Evolutionary conservation across 139 green algal species (phyloP).

Genomic region (Medakamo hakoo): DNA sequence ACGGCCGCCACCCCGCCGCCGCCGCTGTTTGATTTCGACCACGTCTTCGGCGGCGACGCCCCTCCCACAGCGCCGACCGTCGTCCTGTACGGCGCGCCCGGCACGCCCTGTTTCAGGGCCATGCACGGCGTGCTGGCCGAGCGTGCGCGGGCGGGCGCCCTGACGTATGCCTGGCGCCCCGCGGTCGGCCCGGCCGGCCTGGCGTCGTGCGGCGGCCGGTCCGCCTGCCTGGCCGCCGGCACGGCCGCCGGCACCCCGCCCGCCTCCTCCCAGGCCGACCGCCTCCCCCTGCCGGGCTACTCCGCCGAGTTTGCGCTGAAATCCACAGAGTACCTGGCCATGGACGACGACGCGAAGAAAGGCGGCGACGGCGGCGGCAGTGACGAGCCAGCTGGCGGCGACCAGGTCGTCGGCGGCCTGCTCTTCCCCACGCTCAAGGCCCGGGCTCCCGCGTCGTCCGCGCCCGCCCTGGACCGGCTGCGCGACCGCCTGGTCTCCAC

Average conservation of each 20-base stretch:
- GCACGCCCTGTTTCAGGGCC: slow-evolving; percentile 30
- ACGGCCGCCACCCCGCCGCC: neutral
- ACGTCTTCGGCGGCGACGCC: slow-evolving; percentile 18
- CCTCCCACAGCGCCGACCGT: neutral
- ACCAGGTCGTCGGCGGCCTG: slow-evolving; percentile 46
- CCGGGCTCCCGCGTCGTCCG: slow-evolving; percentile 38
- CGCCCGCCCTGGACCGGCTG: slow-evolving; percentile 40
- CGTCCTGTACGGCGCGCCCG: slow-evolving; percentile 44
- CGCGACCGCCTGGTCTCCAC: slow-evolving; percentile 44
- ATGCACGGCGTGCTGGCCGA: slow-evolving; percentile 34
- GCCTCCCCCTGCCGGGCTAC: slow-evolving; percentile 53
- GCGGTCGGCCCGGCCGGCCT: slow-evolving; percentile 23
- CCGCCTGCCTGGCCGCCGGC: slow-evolving; percentile 16
- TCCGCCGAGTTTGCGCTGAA: slow-evolving; percentile 91
- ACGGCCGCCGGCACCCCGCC: too few relatives aligned
- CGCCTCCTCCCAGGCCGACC: too few relatives aligned
- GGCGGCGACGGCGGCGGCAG: neutral
- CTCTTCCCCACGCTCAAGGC: slow-evolving; percentile 42
- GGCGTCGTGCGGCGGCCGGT: slow-evolving; percentile 5
- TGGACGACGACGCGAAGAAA: slow-evolving; percentile 60
- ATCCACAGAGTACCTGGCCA: slow-evolving; percentile 94
- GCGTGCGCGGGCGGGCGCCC: neutral
- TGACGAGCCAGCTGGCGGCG: neutral
- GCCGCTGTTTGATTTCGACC: slow-evolving; percentile 37
- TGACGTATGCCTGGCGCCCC: slow-evolving; percentile 46